phyloP scores from a whole-genome alignment of 805 yeast genomes.

The Zygosaccharomyces bailii region DNA sequence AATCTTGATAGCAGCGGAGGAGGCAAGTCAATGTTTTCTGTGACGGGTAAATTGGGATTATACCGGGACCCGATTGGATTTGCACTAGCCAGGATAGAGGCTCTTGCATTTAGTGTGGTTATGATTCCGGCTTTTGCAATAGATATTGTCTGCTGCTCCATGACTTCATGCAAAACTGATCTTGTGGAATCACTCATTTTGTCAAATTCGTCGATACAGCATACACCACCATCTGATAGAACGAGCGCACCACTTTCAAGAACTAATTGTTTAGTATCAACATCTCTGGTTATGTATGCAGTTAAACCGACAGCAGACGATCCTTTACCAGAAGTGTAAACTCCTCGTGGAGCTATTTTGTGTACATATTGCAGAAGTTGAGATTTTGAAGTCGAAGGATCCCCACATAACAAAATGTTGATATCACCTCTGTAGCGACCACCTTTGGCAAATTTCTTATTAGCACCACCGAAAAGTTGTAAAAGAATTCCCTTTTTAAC shows the following conservation, averaged over 20 bases:
- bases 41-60: slow-evolving; percentile 91
- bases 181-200: slow-evolving; percentile 94
- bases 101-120: slow-evolving; percentile 93
- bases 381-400: slow-evolving; percentile 96
- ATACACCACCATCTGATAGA: slow-evolving; percentile 94
- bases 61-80: slow-evolving; percentile 95
- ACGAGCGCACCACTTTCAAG: slow-evolving; percentile 96
- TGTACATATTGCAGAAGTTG: slow-evolving; percentile 93
- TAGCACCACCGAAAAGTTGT: slow-evolving; percentile 94
- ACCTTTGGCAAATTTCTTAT: slow-evolving; percentile 82
- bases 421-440: slow-evolving; percentile 96
- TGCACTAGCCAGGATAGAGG: slow-evolving; percentile 93
- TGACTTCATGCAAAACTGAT: slow-evolving; percentile 94
- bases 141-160: slow-evolving; percentile 98
- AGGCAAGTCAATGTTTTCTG: slow-evolving; percentile 92
- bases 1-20: slow-evolving; percentile 94
- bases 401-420: slow-evolving; percentile 90
- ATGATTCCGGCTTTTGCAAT: slow-evolving; percentile 98
- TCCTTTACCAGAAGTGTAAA: slow-evolving; percentile 97
- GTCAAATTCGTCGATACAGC: slow-evolving; percentile 98
- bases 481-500: slow-evolving; percentile 91
- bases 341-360: slow-evolving; percentile 96
- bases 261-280: slow-evolving; percentile 89
- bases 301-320: slow-evolving; percentile 99
- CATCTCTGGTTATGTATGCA: slow-evolving; percentile 92